These are phyloP conservation scores for Kodamaea jinghongensis DNA, from an alignment of 805 yeast genomes.

Conservation along the genomic window DNA sequence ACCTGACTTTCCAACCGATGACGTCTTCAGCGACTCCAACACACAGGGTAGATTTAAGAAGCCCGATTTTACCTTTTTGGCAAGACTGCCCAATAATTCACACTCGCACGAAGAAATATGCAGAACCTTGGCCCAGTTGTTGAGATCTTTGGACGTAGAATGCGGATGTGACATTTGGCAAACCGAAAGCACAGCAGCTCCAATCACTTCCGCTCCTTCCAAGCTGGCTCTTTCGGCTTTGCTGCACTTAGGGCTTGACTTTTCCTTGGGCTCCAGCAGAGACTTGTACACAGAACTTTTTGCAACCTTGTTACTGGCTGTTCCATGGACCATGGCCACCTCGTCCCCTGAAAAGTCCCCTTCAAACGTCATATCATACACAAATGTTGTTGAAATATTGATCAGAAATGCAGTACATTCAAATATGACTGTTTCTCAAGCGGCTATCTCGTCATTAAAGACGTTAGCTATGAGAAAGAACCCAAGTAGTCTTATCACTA, in stretches of 20 bases:
- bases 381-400: constrained; percentile 68
- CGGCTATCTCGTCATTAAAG: constrained; percentile 63
- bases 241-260: constrained; percentile 40
- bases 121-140: constrained; percentile 49
- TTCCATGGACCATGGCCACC: constrained; percentile 56
- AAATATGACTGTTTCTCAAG: constrained; percentile 57
- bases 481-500: constrained; percentile 66
- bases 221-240: constrained; percentile 36
- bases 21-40: constrained; percentile 19
- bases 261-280: constrained; percentile 29
- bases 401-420: constrained; percentile 74
- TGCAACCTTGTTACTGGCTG: constrained; percentile 63
- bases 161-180: constrained; percentile 42
- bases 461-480: constrained; percentile 65
- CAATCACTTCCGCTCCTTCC: constrained; percentile 16
- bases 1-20: constrained; percentile 74
- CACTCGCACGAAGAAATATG: constrained; percentile 71
- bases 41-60: neutral
- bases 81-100: constrained; percentile 44
- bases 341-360: neutral
- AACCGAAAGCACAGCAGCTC: constrained; percentile 14
- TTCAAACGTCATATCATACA: constrained; percentile 43
- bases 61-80: constrained; percentile 40
- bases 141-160: constrained; percentile 59
- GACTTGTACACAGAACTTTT: constrained; percentile 56